phyloP scores from a whole-genome alignment of 2,329 filamentous ascomycete species.

The Domatiomyces globalis region DNA sequence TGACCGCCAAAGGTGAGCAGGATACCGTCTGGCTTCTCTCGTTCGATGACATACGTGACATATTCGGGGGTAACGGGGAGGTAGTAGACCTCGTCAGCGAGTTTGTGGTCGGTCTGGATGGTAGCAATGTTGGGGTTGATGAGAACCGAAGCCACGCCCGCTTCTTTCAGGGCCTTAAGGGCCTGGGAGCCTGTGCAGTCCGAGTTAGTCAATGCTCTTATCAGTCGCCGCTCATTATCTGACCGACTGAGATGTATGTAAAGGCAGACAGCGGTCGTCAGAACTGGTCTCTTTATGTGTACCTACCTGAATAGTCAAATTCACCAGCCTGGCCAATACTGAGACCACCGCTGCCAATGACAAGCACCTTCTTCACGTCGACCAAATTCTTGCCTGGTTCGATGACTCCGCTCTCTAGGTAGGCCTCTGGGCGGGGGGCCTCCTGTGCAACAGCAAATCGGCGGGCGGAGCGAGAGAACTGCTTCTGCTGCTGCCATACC shows the following conservation, averaged over 20 bases:
- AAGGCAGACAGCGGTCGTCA: not conserved
- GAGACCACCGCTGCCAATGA: conserved; percentile 88
- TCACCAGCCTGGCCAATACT: conserved; percentile 96
- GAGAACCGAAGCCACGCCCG: conserved; percentile 76
- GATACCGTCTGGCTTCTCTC: conserved; percentile 89
- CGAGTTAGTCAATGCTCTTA: not conserved
- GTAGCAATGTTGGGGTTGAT: conserved; percentile 98
- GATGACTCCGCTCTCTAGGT: conserved; percentile 76
- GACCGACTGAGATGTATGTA: not conserved
- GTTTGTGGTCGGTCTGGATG: conserved; percentile 90
- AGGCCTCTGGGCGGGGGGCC: conserved; percentile 70
- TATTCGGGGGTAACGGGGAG: conserved; percentile 96
- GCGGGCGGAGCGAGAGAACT: conserved; percentile 29
- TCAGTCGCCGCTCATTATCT: conserved; percentile 4
- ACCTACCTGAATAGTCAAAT: conserved; percentile 93
- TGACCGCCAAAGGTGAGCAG: conserved; percentile 96
- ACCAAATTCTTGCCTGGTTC: conserved; percentile 62
- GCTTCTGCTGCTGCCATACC: conserved; percentile 30
- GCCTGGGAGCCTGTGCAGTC: conserved; percentile 65
- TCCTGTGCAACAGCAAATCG: conserved; percentile 39
- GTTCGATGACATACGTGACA: conserved; percentile 92
- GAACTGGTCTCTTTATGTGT: not conserved
- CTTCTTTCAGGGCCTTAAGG: conserved; percentile 91
- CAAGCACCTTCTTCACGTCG: conserved; percentile 90
- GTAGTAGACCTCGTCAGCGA: conserved; percentile 96